A percentile compares a stretch with the other conserved stretches of the same genome.
Evolutionary conservation across 2,329 filamentous ascomycete genomes (phyloP).

Genomic region (Aspergillus sp.): DNA sequence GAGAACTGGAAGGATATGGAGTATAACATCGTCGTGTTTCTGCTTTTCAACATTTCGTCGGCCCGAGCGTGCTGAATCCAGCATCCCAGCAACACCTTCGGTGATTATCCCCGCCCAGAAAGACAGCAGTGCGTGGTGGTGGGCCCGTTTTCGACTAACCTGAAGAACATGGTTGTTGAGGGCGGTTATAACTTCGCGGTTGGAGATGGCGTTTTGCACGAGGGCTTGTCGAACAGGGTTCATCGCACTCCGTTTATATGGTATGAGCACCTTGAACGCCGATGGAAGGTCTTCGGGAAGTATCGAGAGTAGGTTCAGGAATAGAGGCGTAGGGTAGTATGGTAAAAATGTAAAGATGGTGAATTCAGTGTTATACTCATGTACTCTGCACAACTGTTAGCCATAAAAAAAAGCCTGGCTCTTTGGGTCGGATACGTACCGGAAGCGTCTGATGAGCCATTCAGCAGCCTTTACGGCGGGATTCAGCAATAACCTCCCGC

Average conservation of each 20-base stretch:
- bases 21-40: conserved; percentile 74
- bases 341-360: conserved; percentile 86
- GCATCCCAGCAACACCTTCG: conserved; percentile 78
- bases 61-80: conserved; percentile 76
- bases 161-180: conserved; percentile 78
- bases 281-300: conserved; percentile 70
- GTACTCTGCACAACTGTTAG: conserved; percentile 60
- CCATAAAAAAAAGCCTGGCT: not conserved
- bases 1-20: conserved; percentile 68
- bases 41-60: conserved; percentile 73
- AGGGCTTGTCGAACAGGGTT: conserved; percentile 77
- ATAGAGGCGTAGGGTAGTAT: conserved; percentile 83
- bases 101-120: conserved; percentile 92
- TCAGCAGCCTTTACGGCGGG: conserved; percentile 89
- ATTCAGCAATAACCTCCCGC: conserved; percentile 74
- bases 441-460: conserved; percentile 89
- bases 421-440: conserved; percentile 52
- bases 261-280: conserved; percentile 79
- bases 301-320: conserved; percentile 83
- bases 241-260: conserved; percentile 77
- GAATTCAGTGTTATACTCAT: conserved; percentile 81
- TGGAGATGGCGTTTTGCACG: conserved; percentile 79
- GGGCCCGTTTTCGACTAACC: conserved; percentile 68
- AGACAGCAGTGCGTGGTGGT: conserved; percentile 74
- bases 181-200: conserved; percentile 70